phyloP scores from a whole-genome alignment of 2,329 filamentous ascomycete genomes.

The Ceratocystis harringtonii region DNA sequence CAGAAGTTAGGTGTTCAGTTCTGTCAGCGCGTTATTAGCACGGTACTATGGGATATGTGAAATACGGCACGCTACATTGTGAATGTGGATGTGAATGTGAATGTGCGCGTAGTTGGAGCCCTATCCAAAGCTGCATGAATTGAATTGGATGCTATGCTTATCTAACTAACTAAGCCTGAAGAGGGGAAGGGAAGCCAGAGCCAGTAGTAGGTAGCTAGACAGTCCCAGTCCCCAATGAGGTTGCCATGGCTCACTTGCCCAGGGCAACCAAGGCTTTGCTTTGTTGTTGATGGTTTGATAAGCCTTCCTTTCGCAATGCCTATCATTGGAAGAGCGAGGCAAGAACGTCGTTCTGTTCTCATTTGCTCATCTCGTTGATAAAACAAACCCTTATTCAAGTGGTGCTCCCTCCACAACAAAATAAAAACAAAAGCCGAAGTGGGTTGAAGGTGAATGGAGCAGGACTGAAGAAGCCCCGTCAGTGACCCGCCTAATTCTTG shows the following conservation, averaged over 20 bases:
- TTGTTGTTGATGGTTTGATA: not conserved
- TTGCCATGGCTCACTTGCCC: not conserved
- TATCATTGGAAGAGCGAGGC: no score
- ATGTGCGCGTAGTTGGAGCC: not conserved
- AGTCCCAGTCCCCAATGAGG: not conserved
- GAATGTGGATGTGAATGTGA: not conserved
- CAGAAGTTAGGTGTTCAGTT: not conserved
- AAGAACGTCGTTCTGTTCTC: no score
- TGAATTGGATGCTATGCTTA: no score
- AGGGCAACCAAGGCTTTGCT: not conserved
- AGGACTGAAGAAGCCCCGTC: not conserved
- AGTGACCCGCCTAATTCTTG: not conserved
- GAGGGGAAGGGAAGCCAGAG: not conserved
- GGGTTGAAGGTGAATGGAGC: not conserved
- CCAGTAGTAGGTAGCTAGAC: not conserved
- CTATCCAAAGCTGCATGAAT: no score
- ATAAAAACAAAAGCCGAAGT: not conserved
- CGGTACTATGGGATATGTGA: no score
- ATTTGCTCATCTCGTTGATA: no score
- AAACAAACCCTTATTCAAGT: conserved; percentile 12
- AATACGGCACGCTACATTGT: not conserved
- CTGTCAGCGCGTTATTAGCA: not conserved
- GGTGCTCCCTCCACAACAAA: not conserved
- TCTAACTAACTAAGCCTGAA: not conserved
- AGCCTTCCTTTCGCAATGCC: not conserved